phyloP scores from a whole-genome alignment of 495 filamentous ascomycete genomes.

The Aspergillus nanangensis region DNA sequence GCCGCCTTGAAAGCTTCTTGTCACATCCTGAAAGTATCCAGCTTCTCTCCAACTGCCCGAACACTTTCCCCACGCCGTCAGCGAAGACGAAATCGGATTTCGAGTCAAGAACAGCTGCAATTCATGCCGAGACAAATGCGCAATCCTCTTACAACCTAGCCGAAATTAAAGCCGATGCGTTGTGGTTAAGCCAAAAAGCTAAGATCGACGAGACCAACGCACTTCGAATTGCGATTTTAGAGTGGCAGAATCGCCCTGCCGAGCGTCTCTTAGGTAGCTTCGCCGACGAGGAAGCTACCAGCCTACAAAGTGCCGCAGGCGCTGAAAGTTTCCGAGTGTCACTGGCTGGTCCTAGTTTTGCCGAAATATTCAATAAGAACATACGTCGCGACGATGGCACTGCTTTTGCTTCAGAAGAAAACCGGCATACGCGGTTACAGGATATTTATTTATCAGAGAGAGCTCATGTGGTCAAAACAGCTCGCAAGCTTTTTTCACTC shows the following conservation, averaged over 20 bases:
- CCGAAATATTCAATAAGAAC: slow-evolving; percentile 30
- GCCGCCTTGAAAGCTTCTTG: slow-evolving; percentile 58
- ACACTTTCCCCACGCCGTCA: slow-evolving; percentile 55
- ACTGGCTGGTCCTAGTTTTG: slow-evolving; percentile 38
- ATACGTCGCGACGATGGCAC: slow-evolving; percentile 36
- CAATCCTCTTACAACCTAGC: slow-evolving; percentile 68
- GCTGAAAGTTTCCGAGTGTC: slow-evolving; percentile 50
- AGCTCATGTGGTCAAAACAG: slow-evolving; percentile 38
- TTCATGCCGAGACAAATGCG: slow-evolving; percentile 70
- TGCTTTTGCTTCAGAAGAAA: slow-evolving; percentile 53
- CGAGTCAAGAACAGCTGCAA: slow-evolving; percentile 85
- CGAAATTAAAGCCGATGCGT: slow-evolving; percentile 77
- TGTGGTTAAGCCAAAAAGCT: slow-evolving; percentile 76
- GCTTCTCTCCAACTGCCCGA: slow-evolving; percentile 60
- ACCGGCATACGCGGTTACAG: slow-evolving; percentile 58
- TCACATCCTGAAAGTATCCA: slow-evolving; percentile 60
- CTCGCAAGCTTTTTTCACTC: slow-evolving; percentile 40
- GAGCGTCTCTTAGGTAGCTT: slow-evolving; percentile 60
- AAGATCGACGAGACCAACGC: slow-evolving; percentile 79
- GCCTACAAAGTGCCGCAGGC: slow-evolving; percentile 62
- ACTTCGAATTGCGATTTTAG: slow-evolving; percentile 72
- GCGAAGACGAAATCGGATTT: slow-evolving; percentile 65
- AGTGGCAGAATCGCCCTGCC: slow-evolving; percentile 73
- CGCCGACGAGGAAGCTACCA: slow-evolving; percentile 63
- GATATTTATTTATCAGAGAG: slow-evolving; percentile 67